Conservation (phyloP, 306 rosid genomes). For the Medicago lupulina region DNA sequence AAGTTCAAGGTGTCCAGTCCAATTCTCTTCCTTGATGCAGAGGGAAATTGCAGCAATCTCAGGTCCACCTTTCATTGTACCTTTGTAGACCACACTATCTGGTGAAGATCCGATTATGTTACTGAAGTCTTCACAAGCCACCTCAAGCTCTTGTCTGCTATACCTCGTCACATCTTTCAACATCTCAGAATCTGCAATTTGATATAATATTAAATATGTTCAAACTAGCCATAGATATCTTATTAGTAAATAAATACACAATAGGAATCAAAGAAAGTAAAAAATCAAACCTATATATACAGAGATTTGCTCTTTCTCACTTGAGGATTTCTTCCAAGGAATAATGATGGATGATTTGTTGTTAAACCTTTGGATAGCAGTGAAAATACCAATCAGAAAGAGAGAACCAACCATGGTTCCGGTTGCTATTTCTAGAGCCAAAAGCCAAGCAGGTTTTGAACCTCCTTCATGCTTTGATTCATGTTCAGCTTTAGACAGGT, state of each 20-base stretch:
- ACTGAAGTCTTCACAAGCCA: conserved; percentile 99
- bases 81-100: conserved; percentile 93
- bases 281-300: conserved; percentile 69
- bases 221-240: conserved; percentile 23
- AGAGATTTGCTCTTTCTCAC: conserved; percentile 66
- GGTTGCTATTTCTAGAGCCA: conserved; percentile 79
- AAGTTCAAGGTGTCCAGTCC: conserved; percentile 91
- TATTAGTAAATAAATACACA: conserved; percentile 37
- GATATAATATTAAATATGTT: conserved; percentile 17
- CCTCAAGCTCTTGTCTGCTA: conserved; percentile 91
- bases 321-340: conserved; percentile 93
- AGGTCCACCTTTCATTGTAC: conserved; percentile 90
- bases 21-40: conserved; percentile 87
- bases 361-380: conserved; percentile 68
- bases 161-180: conserved; percentile 75
- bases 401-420: conserved; percentile 79
- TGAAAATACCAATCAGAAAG: conserved; percentile 70
- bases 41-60: conserved; percentile 95
- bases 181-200: conserved; percentile 74
- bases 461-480: conserved; percentile 57
- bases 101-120: conserved; percentile 97
- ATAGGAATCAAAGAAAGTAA: conserved; percentile 38
- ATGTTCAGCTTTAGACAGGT: conserved; percentile 42
- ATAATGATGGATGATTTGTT: conserved; percentile 82
- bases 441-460: conserved; percentile 91